Base-by-base conservation (phyloP, 2,329 filamentous ascomycete species). In the Fusarium sororula region DNA sequence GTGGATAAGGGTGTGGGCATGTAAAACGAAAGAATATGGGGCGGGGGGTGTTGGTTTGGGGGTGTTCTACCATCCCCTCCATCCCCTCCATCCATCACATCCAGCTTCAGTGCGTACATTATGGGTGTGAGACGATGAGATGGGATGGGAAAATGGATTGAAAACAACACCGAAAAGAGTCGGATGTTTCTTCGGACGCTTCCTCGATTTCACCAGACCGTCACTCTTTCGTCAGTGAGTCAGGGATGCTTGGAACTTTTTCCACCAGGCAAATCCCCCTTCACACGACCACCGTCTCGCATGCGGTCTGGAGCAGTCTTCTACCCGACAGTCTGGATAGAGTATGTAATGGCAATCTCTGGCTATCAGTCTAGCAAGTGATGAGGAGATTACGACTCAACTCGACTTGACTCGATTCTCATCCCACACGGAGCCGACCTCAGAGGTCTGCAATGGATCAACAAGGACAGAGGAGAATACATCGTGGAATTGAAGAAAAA, bases 251-350 rank as follows among this genome's bases (percentile, higher is more conserved):
- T 63, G 45, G 67, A 67, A 58, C 62, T 55, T 62, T 54, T 55
- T 58, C 60, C 44, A 54, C 39, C 45, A 66, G 44, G 62, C 32
- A 65, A 28, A 68, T 64, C 32, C 39, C 47, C 41, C 60, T 61
- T 66, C 65, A 39, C 26, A 63, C 56, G 44, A 39, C 47, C 57
- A 70, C 66, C 66, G 71, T 56, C 62, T 73, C 51, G 64, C 69
- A 57, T 56, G 28, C 45, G 70, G 68, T 65, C 74, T 75, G 61
- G 70, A 69, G 64, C 74, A 75, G 59, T 75, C 72, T 59, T 63
- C 39, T 47, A 75, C 54, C 73, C 69, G 73, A 67, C 66, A 68
- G 69, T 53, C 66, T 75, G 73, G 73, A 75, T 72, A 56, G 55
- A 41, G 42, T 70, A 66, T 73, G 70, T 73, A 73, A 73, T 73